Evolutionary conservation across 352 stramenopile species (phyloP), one percentile per base, ranked within the genome.

Genomic region (Globisporangium emineosum): DNA sequence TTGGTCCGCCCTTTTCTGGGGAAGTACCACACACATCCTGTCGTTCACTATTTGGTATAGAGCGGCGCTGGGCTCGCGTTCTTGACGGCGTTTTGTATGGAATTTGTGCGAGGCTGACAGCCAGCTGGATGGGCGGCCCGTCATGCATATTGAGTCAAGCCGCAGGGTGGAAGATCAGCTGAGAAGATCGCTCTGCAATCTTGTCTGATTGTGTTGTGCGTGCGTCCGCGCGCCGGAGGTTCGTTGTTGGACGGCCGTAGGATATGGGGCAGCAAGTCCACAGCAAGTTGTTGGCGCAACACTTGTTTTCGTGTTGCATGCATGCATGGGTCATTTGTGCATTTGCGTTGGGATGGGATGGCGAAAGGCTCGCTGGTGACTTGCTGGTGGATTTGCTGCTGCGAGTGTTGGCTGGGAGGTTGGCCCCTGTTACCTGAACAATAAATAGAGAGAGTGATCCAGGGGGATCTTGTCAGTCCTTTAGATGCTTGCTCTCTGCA

Each of bases 1-100:
- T 55, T 63, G 57, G 57, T 63, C 57, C 57, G 57, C 57, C 57
- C 42, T 63, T 63, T 52, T 63, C 43, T 63, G 43, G 12, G 40
- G 35, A 30, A 19, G 35, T 51, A 61, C 55, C 55, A 40, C 57
- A 29, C 57, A 55, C 42, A 55, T 55, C 42, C 42, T 62, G 57
- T 29, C 40, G 37, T 60, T 60, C 30, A 59, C 55, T 45, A 37
- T 21, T 21, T 62, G 56, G 37, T 63, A 63, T 63, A 63, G 57
- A 63, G 57, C 57, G 53, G 29, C 42, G 6, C 53, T 25, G 21
- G 35, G 10, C 21, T 32, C 32, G 51, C 29, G 27, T 10, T 12
- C 30, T 42, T 43, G 52, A 57, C 52, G 29, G 37, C 37, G 15
- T 19, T 45, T 45, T 45, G 37, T 21, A 45, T 45, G 19, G 37